A percentile compares a stretch with the other conserved stretches of the same genome.
These are phyloP conservation scores for Rutstroemia sp. DNA, from an alignment of 2,329 filamentous ascomycete species.

Conservation along the genomic window DNA sequence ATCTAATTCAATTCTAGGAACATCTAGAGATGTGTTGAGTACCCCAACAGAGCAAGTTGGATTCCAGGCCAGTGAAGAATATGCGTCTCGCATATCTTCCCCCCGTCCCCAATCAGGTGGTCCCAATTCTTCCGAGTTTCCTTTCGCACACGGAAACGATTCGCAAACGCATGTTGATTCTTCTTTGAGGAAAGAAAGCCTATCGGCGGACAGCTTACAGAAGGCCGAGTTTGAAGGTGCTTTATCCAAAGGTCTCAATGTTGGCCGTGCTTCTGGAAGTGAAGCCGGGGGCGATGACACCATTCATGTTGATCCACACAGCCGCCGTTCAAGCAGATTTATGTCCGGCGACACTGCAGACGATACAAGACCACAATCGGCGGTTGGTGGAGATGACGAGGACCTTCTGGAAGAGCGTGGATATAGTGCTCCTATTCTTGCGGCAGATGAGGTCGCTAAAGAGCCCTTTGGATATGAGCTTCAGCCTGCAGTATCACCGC, in stretches of 20 bases:
- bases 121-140: conserved; percentile 21
- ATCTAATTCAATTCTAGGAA: conserved; percentile 43
- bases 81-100: conserved; percentile 67
- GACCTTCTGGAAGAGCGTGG: conserved; percentile 50
- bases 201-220: conserved; percentile 28
- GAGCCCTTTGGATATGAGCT: conserved; percentile 60
- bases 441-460: conserved; percentile 78
- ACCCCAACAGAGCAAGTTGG: conserved; percentile 89
- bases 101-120: conserved; percentile 44
- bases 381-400: conserved; percentile 36
- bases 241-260: conserved; percentile 32
- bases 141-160: conserved; percentile 35
- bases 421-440: conserved; percentile 74
- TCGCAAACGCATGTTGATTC: conserved; percentile 36
- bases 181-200: conserved; percentile 38
- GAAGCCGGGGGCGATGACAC: conserved; percentile 48
- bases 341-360: conserved; percentile 35
- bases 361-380: conserved; percentile 39
- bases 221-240: conserved; percentile 27
- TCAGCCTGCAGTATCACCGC: conserved; percentile 76
- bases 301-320: conserved; percentile 72
- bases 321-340: conserved; percentile 37
- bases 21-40: conserved; percentile 52
- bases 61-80: conserved; percentile 81
- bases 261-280: conserved; percentile 35